Conservation (phyloP, 1,284 basidiomycete species). For the Malassezia furfur region DNA sequence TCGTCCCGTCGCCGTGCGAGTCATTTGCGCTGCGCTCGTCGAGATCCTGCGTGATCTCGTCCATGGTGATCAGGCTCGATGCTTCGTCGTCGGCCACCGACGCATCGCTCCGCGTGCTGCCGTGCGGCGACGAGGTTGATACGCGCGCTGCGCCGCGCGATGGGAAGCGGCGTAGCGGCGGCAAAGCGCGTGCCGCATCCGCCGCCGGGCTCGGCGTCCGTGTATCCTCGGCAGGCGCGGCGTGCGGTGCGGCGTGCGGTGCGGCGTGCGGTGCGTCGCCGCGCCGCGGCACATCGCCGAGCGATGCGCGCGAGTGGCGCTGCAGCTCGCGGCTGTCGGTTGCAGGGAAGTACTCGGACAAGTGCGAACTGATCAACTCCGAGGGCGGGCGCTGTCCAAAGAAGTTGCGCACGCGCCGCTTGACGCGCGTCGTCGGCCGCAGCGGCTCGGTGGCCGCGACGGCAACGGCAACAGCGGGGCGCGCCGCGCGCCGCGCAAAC, state of each 20-base stretch:
- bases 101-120: background rate
- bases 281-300: no score
- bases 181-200: background rate
- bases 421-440: slow-evolving; percentile 4
- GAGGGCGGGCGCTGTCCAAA: slow-evolving; percentile 94
- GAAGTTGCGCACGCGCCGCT: slow-evolving; percentile 63
- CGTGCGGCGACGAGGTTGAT: background rate
- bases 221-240: no score
- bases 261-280: background rate
- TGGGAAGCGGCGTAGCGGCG: background rate
- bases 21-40: slow-evolving; percentile 65
- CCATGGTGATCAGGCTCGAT: slow-evolving; percentile 84
- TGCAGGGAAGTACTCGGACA: slow-evolving; percentile 89
- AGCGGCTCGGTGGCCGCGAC: background rate
- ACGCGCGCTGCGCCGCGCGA: no score
- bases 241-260: background rate
- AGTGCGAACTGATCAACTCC: slow-evolving; percentile 90
- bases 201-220: background rate
- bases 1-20: slow-evolving; percentile 18
- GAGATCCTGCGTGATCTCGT: slow-evolving; percentile 93
- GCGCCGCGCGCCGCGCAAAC: background rate
- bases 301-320: slow-evolving; percentile 9
- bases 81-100: slow-evolving; percentile 60
- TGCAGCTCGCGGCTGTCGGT: slow-evolving; percentile 62
- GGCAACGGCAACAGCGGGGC: background rate